A percentile compares a stretch with the other conserved stretches of the same genome.
phyloP scores from a whole-genome alignment of 2,329 filamentous ascomycete species.

The Amylocarpus encephaloides region DNA sequence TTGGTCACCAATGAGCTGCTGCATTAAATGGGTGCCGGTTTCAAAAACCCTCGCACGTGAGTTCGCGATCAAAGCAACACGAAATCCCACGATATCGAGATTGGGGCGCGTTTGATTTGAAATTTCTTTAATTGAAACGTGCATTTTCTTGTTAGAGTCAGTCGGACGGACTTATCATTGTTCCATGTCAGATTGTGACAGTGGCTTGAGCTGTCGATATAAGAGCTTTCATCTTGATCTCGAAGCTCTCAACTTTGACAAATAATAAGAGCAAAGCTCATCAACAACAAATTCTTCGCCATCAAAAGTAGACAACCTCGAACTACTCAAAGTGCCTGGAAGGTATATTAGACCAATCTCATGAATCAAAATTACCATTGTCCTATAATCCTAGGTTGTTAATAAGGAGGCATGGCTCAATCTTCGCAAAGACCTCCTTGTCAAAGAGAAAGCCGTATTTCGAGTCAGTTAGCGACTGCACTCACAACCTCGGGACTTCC shows the following conservation, averaged over 20 bases:
- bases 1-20: not conserved
- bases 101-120: not conserved
- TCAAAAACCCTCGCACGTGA: not conserved
- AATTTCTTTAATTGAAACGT: not conserved
- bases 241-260: too few relatives aligned
- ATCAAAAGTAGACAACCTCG: not conserved
- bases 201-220: too few relatives aligned
- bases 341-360: slow-evolving; percentile 10
- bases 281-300: not conserved
- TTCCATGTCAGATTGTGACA: too few relatives aligned
- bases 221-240: too few relatives aligned
- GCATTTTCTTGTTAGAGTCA: not conserved
- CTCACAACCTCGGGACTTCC: slow-evolving; percentile 33
- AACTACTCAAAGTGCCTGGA: slow-evolving; percentile 14
- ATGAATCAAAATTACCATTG: not conserved
- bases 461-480: slow-evolving; percentile 29
- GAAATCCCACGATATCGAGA: not conserved
- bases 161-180: too few relatives aligned
- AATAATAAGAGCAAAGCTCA: not conserved
- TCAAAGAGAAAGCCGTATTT: slow-evolving; percentile 33
- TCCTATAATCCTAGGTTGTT: slow-evolving; percentile 26
- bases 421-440: slow-evolving; percentile 32
- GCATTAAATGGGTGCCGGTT: not conserved
- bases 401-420: slow-evolving; percentile 33
- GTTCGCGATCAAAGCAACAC: not conserved